Base-by-base conservation (phyloP, 140 eudicot genomes). In the Stevia rebaudiana region DNA sequence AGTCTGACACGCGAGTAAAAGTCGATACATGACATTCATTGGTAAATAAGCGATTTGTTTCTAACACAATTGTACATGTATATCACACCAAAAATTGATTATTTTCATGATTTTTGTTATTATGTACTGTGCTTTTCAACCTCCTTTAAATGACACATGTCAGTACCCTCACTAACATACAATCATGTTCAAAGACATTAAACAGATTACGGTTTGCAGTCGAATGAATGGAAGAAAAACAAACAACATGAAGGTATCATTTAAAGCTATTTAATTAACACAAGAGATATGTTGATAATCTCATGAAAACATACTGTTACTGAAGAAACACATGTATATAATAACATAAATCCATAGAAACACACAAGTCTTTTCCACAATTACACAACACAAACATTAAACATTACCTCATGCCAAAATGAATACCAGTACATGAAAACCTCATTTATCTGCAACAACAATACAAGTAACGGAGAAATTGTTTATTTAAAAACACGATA, bases 401-500 rank as follows among this genome's bases (percentile, higher is more conserved):
- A n/a, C 53, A 44, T 9, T 9, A 40, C 31, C 35, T 15, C 51
- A 44, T 44, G 51, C 51, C 51, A 15, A 13, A 44, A n/a, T 44
- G 10, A 55, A 33, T 51, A 54, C 47, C 57, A 8, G 42, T 30
- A 25, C 56, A 28, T 44, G 8, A 52, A 49, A 68, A 18, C 70
- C 50, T 75, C 79, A 68, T 60, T 75, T 75, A 68, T 68, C 79
- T 75, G 79, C 79, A 68, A 50, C 70, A 63, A 30, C 41, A 66
- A 35, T 33, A 62, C 23, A 71, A 71, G 28, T 25, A 62, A 59
- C 18, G 28, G n/a, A 59, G 15, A 51, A 74, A 58, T 46, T 30
- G 8, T 43, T 19, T 46, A 39, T 8, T 53, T 0, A 8, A 19
- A 37, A 44, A 1, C 28, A 54, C 22, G 25, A 41, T n/a, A n/a